Conservation (phyloP, 208 protist species). For the Angomonas deanei region DNA sequence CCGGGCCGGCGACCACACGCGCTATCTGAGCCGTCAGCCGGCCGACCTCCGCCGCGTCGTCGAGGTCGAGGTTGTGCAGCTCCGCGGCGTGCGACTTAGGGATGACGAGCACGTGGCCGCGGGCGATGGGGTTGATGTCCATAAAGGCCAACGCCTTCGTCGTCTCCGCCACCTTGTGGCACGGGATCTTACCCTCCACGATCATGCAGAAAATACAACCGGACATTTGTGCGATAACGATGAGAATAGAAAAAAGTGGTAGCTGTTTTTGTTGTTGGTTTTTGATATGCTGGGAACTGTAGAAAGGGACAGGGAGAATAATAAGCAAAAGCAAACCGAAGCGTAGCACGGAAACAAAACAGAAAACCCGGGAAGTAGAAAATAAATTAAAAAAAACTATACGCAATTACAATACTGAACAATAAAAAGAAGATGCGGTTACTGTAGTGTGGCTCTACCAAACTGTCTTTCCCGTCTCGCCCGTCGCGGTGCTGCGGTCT, state of each 20-base stretch:
- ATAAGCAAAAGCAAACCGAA: background rate
- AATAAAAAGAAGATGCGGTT: background rate
- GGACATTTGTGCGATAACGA: background rate
- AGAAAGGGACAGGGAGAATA: conserved; percentile 10
- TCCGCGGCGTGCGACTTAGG: conserved; percentile 74
- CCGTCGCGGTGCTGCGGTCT: background rate
- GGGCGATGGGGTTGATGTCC: conserved; percentile 83
- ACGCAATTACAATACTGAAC: background rate
- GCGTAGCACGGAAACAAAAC: background rate
- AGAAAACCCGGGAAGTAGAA: background rate
- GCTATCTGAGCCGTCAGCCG: conserved; percentile 43
- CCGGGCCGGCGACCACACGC: conserved; percentile 56
- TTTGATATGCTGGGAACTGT: background rate
- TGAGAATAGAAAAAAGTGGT: background rate
- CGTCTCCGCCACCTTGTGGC: conserved; percentile 83
- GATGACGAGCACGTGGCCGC: conserved; percentile 81
- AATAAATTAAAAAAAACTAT: background rate
- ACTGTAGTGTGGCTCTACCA: background rate
- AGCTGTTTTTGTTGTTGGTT: background rate
- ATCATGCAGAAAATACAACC: conserved; percentile 88
- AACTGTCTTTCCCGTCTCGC: background rate
- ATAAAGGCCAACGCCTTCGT: conserved; percentile 78
- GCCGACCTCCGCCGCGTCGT: conserved; percentile 67
- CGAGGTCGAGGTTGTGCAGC: conserved; percentile 71
- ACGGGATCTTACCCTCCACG: conserved; percentile 69